phyloP scores from a whole-genome alignment of 2,329 filamentous ascomycete genomes.

The Uncinocarpus reesii region DNA sequence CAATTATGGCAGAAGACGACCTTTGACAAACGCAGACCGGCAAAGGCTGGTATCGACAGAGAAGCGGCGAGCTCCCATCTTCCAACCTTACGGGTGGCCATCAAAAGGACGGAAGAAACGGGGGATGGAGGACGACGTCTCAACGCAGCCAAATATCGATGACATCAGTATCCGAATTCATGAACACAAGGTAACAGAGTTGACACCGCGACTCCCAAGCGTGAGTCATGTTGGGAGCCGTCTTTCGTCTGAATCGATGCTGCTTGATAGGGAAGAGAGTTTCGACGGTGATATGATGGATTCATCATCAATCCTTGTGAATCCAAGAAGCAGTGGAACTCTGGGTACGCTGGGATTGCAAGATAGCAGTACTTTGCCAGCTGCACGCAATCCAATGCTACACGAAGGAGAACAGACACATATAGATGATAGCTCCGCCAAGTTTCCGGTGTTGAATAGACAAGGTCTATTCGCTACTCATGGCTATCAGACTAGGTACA shows the following conservation, averaged over 20 bases:
- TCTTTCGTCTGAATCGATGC: slow-evolving; percentile 28
- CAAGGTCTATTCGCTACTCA: slow-evolving; percentile 6
- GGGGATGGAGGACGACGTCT: slow-evolving; percentile 19
- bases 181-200: not conserved
- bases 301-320: not conserved
- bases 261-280: slow-evolving; percentile 23
- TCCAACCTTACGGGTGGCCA: slow-evolving; percentile 3
- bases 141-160: slow-evolving; percentile 10
- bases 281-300: not conserved
- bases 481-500: slow-evolving; percentile 6
- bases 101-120: slow-evolving; percentile 10
- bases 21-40: slow-evolving; percentile 25
- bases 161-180: slow-evolving; percentile 20
- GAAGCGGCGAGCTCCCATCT: not conserved
- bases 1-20: slow-evolving; percentile 24
- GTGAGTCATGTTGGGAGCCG: slow-evolving; percentile 12
- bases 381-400: not conserved
- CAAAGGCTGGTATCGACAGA: slow-evolving; percentile 19
- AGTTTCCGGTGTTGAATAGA: slow-evolving; percentile 10
- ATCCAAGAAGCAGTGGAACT: not conserved
- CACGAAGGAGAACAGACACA: not conserved
- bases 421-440: not conserved
- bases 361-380: not conserved
- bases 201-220: slow-evolving; percentile 15
- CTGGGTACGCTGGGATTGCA: not conserved